phyloP scores from a whole-genome alignment of 148 eudicot species.

The Vaccinium darrowii region DNA sequence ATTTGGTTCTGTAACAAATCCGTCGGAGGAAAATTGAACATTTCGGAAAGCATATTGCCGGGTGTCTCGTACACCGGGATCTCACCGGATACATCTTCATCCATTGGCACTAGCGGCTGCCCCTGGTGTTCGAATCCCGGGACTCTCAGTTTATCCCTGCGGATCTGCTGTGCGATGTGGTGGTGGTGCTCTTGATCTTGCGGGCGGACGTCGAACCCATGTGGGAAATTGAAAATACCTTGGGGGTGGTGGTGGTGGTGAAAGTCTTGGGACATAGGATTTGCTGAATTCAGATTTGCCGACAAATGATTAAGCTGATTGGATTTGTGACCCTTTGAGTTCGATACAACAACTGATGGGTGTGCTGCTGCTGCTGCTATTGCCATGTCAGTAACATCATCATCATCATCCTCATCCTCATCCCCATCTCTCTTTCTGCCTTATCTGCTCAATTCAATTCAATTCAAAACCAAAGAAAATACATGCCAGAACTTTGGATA shows the following conservation, averaged over 20 bases:
- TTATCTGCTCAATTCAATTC: slow-evolving; percentile 15
- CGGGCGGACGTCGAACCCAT: slow-evolving; percentile 47
- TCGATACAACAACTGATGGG: slow-evolving; percentile 11
- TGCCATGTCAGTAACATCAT: slow-evolving; percentile 32
- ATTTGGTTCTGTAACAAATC: slow-evolving; percentile 47
- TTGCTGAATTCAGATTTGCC: slow-evolving; percentile 4
- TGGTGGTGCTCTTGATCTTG: slow-evolving; percentile 25
- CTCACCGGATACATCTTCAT: slow-evolving; percentile 28
- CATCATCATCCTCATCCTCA: slow-evolving; percentile 17
- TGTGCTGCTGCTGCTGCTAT: slow-evolving; percentile 27
- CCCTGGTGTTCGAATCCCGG: slow-evolving; percentile 39
- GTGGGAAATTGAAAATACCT: slow-evolving; percentile 41
- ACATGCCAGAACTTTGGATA: background rate
- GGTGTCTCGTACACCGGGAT: slow-evolving; percentile 31
- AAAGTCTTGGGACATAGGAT: slow-evolving; percentile 74
- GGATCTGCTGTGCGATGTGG: slow-evolving; percentile 43
- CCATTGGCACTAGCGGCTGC: slow-evolving; percentile 18
- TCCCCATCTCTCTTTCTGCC: background rate
- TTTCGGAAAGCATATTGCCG: slow-evolving; percentile 56
- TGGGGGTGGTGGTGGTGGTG: slow-evolving; percentile 39
- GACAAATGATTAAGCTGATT: background rate
- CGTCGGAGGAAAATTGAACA: slow-evolving; percentile 45
- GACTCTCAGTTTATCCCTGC: slow-evolving; percentile 37
- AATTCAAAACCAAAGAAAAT: slow-evolving; percentile 17
- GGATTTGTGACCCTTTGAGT: slow-evolving; percentile 15